Conservation (phyloP, 106 monocot genomes). For the Amphibolis antarctica region DNA sequence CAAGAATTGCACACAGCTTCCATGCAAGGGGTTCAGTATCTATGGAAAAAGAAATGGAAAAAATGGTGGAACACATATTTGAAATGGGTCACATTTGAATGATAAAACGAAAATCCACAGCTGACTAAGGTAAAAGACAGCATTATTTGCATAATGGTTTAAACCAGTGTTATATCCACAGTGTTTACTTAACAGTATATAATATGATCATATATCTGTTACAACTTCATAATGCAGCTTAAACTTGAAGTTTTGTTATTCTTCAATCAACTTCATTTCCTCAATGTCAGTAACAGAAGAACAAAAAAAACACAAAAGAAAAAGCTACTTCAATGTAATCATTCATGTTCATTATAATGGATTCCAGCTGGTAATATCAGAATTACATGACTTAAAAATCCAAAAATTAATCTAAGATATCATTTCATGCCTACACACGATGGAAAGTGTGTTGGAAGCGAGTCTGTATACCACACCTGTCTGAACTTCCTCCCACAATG, state of each 20-base stretch:
- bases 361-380: too few species aligned
- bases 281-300: too few species aligned
- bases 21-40: conserved; percentile 50
- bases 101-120: not conserved
- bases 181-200: not conserved
- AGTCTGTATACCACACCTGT: too few species aligned
- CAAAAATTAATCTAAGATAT: not conserved
- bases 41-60: conserved; percentile 13
- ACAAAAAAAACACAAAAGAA: too few species aligned
- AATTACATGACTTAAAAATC: not conserved
- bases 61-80: not conserved
- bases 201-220: too few species aligned
- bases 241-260: too few species aligned
- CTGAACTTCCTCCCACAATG: conserved; percentile 83
- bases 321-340: too few species aligned
- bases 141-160: not conserved
- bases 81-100: not conserved
- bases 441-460: not conserved
- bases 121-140: not conserved
- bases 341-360: too few species aligned
- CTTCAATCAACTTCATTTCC: too few species aligned
- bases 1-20: conserved; percentile 66
- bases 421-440: not conserved
- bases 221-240: too few species aligned
- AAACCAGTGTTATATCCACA: not conserved